Evolutionary conservation across 441 rosid genomes (phyloP).

Genomic region (Erodium texanum): DNA sequence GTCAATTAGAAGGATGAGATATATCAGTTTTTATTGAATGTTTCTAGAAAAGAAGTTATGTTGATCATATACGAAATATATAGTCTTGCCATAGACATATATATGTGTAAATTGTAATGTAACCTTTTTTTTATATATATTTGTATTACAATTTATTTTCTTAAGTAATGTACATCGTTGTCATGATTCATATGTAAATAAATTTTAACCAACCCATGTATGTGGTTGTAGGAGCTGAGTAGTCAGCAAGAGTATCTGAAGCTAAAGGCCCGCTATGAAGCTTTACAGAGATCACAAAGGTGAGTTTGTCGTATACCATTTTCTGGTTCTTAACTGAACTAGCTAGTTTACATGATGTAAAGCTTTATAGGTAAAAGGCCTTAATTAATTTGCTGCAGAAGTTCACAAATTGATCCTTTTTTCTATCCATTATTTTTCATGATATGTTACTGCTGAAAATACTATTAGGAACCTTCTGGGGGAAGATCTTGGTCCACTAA

Average conservation of each 20-base stretch:
- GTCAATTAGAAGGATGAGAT: no score
- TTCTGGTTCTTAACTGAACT: not conserved
- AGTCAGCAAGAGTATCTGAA: conserved; percentile 96
- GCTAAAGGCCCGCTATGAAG: conserved; percentile 86
- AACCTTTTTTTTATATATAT: no score
- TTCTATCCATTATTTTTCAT: not conserved
- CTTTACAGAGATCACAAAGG: conserved; percentile 84
- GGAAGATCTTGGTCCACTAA: conserved; percentile 88
- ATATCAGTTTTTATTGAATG: no score
- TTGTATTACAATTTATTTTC: no score
- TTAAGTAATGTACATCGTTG: no score
- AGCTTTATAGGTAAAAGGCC: not conserved
- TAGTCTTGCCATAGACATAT: no score
- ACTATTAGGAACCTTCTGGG: conserved; percentile 69
- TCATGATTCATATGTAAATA: no score
- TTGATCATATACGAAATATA: no score
- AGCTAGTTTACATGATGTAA: not conserved
- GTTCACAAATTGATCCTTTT: not conserved
- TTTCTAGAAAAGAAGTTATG: no score
- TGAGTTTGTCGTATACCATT: conserved; percentile 9
- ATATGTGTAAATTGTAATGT: no score
- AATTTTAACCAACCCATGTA: not conserved
- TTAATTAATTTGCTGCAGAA: not conserved
- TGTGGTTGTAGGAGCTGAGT: conserved; percentile 54
- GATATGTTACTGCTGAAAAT: conserved; percentile 2